phyloP scores from a whole-genome alignment of 768 basidiomycete species.

The Collybia sordida region DNA sequence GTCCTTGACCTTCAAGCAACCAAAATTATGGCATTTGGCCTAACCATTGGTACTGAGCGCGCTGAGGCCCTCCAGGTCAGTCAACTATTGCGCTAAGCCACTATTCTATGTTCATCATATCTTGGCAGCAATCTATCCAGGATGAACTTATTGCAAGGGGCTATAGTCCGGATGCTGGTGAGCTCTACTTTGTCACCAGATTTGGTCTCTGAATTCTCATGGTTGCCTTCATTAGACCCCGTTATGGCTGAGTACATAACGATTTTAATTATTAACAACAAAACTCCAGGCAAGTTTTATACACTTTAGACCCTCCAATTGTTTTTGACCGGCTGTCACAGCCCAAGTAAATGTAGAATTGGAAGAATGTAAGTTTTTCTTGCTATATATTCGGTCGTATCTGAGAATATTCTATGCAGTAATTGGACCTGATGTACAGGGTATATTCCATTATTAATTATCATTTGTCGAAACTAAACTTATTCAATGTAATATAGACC shows the following conservation, averaged over 20 bases:
- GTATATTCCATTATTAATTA: conserved; percentile 31
- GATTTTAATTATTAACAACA: conserved; percentile 94
- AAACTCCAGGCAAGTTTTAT: conserved; percentile 58
- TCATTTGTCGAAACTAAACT: too few relatives aligned
- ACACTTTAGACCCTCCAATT: not conserved
- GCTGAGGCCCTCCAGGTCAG: conserved; percentile 68
- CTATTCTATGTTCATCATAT: conserved; percentile 8
- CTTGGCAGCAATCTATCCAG: conserved; percentile 67
- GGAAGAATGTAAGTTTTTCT: conserved; percentile 62
- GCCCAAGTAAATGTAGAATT: conserved; percentile 89
- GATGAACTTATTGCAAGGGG: conserved; percentile 77
- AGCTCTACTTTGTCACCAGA: conserved; percentile 24
- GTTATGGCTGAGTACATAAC: conserved; percentile 96
- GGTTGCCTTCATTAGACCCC: conserved; percentile 49
- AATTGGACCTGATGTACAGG: conserved; percentile 77
- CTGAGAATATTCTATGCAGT: conserved; percentile 29
- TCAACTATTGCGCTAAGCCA: not conserved
- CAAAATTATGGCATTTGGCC: conserved; percentile 65
- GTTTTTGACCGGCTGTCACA: conserved; percentile 26
- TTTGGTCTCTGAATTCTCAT: conserved; percentile 2
- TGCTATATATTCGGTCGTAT: not conserved
- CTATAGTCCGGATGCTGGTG: conserved; percentile 76
- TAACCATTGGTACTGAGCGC: conserved; percentile 78
- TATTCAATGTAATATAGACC: too few relatives aligned
- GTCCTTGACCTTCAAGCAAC: conserved; percentile 23